These are phyloP conservation scores for Aphanomyces cochlioides DNA, from an alignment of 352 stramenopile species.

Conservation along the genomic window DNA sequence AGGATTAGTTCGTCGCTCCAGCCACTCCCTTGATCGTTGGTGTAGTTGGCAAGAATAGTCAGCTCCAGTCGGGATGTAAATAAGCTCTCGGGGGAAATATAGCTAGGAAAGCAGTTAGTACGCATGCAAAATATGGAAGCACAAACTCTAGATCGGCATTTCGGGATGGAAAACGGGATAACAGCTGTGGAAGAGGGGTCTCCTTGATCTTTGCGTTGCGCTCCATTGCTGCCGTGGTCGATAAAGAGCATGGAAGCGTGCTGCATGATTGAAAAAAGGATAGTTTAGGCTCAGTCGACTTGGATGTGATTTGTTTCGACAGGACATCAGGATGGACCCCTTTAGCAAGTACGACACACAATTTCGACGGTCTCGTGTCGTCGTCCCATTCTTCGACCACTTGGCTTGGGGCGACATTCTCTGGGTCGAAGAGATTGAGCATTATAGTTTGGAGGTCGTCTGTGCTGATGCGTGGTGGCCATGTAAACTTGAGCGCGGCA, in stretches of 20 bases:
- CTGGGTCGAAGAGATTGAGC: background rate
- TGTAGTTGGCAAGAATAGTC: constrained; percentile 72
- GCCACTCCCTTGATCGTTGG: constrained; percentile 31
- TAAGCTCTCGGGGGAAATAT: constrained; percentile 53
- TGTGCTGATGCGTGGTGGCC: constrained; percentile 3
- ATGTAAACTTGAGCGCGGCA: constrained; percentile 2
- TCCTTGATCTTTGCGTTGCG: constrained; percentile 52
- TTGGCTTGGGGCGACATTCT: background rate
- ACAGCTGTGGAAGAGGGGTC: constrained; percentile 51
- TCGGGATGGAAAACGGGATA: constrained; percentile 68
- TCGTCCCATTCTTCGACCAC: constrained; percentile 23
- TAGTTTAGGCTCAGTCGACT: constrained; percentile 32
- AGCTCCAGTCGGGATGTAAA: constrained; percentile 69
- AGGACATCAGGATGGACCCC: constrained; percentile 67
- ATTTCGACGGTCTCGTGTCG: constrained; percentile 41
- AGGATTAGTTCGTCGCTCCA: constrained; percentile 78
- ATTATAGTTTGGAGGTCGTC: constrained; percentile 25
- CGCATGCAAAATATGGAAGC: background rate
- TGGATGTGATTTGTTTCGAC: constrained; percentile 56
- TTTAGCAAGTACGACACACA: constrained; percentile 67
- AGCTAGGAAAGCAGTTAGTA: constrained; percentile 30
- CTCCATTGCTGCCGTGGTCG: constrained; percentile 53
- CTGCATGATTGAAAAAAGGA: constrained; percentile 71
- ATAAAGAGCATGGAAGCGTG: constrained; percentile 59
- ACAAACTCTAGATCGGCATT: constrained; percentile 60